Base-by-base conservation (phyloP, 139 green algal species). In the Deuterostichococcus epilithicus region DNA sequence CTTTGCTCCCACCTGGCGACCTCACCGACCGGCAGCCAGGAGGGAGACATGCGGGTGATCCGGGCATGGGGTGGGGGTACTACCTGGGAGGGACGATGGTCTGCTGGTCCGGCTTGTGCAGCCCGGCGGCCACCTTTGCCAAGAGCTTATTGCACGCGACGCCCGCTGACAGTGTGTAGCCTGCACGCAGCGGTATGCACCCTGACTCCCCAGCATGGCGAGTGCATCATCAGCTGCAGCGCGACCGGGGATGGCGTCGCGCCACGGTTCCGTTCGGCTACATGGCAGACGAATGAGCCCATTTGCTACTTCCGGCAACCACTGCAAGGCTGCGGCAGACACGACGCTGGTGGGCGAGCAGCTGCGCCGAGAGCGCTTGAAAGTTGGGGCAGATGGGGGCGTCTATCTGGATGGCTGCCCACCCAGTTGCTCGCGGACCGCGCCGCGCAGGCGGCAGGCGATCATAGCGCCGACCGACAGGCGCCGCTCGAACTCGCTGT, bases 101-200 rank as follows among this genome's bases (percentile, higher is more conserved):
- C 84, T 97, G 93, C 77, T 92, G 88, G 81, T 94, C 91, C 70
- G 93, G 93, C 84, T 97, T 97, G 89, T 96, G 86, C 76, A 86
- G 84, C 10, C 88, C 90, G 1, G 83, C 91, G 8, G 75, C 92
- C 22, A 98, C 71, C 88, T 98, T 98, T 73, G 93, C 87, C 34
- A 98, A 81, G 72, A 63, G 52, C 52, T 63, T 63, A 20, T 63
- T 63, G 52, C 52, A 63, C 0, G 85, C 82, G 15, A 95, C 83
- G 52, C 93, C 89, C 13, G 85, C 90, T 15, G 82, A 90, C 63
- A 74, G 76, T 0, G 87, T 92, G 80, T 87, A 94, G 10, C 81
- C 82, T 87, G 82, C 72, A 75, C 28, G 13, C 13, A 13, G 8
- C 10, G 42, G 10, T 8, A 8, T 13, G 13, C 42, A 52, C 13